Percentiles rank a stretch among this genome's conserved stretches.
Conservation (phyloP, 352 stramenopile genomes). For the Globisporangium acanthophoron region DNA sequence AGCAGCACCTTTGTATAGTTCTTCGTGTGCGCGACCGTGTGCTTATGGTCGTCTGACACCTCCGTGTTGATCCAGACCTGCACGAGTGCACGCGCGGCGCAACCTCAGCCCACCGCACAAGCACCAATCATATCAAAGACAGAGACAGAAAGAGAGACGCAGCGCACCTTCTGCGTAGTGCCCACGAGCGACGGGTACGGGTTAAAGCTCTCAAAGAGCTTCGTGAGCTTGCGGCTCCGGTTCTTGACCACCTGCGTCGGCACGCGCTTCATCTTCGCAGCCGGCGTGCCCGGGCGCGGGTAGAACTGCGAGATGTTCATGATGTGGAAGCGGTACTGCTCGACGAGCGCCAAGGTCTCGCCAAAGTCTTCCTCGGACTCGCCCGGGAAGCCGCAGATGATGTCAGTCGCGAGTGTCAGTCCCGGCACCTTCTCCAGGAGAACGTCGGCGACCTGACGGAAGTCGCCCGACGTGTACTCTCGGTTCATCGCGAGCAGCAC, state of each 20-base stretch:
- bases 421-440: conserved; percentile 68
- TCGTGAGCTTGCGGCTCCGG: conserved; percentile 76
- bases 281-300: conserved; percentile 85
- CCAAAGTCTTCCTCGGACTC: conserved; percentile 89
- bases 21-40: conserved; percentile 87
- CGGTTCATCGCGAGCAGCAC: conserved; percentile 90
- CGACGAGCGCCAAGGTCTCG: conserved; percentile 82
- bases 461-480: conserved; percentile 87
- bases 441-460: conserved; percentile 66
- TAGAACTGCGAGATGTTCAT: conserved; percentile 95
- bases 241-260: conserved; percentile 87
- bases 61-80: conserved; percentile 84
- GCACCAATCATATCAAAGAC: too few species aligned
- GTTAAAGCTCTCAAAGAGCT: conserved; percentile 80
- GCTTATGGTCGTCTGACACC: conserved; percentile 66
- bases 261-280: conserved; percentile 87
- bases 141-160: background rate
- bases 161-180: conserved; percentile 31
- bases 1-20: conserved; percentile 92
- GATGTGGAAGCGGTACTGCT: conserved; percentile 87
- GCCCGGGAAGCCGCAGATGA: conserved; percentile 90
- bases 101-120: background rate
- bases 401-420: conserved; percentile 89
- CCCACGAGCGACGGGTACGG: conserved; percentile 73
- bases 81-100: background rate